Evolutionary conservation across 176 grass and related monocot genomes (phyloP).

Genomic region (Carex pumila): DNA sequence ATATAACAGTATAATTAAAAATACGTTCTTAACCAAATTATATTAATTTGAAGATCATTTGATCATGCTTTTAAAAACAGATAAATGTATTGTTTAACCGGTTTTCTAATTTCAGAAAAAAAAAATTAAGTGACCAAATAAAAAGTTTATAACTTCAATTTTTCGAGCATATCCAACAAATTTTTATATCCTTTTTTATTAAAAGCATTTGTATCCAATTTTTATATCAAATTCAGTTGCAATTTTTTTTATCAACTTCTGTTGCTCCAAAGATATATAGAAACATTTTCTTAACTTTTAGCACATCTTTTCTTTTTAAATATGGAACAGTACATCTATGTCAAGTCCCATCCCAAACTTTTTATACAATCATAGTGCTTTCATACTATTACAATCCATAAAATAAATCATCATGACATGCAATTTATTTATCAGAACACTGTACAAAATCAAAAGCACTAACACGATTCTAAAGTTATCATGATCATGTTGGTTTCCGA

Average conservation of each 20-base stretch:
- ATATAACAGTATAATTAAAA: background rate
- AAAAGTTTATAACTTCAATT: background rate
- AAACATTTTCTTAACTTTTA: background rate
- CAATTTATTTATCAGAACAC: background rate
- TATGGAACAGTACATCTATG: background rate
- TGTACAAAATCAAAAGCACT: slow-evolving; percentile 6
- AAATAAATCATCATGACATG: background rate
- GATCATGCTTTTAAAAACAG: background rate
- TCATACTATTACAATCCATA: background rate
- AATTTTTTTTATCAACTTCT: background rate
- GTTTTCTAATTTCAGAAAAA: background rate
- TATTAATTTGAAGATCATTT: background rate
- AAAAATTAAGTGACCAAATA: background rate
- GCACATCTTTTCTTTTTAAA: background rate
- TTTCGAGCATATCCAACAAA: background rate
- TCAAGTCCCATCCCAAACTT: background rate
- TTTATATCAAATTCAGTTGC: background rate
- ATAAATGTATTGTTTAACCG: background rate
- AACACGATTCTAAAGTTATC: background rate
- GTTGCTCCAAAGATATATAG: background rate
- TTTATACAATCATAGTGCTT: background rate
- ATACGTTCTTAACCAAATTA: background rate
- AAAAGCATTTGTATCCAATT: background rate
- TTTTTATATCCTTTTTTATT: no score
- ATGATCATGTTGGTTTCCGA: background rate